A percentile compares a stretch with the other conserved stretches of the same genome.
Conservation (phyloP, 2,329 filamentous ascomycete species). For the Plectosphaerella plurivora region DNA sequence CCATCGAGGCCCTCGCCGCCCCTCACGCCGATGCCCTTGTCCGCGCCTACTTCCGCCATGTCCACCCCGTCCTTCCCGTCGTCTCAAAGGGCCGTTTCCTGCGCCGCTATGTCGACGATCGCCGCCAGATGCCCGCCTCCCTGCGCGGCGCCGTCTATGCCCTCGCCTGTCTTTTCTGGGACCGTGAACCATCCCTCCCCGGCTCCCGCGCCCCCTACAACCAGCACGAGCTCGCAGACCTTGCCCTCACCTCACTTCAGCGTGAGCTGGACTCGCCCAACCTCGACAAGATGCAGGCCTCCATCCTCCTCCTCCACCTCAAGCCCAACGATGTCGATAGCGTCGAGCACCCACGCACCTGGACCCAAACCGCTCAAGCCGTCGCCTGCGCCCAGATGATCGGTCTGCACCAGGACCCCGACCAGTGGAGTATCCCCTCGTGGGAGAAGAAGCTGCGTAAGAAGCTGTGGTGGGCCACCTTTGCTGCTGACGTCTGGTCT, state of each 20-base stretch:
- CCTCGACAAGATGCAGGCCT: constrained; percentile 40
- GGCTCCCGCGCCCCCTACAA: constrained; percentile 25
- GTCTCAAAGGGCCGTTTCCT: constrained; percentile 40
- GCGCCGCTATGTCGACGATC: constrained; percentile 29
- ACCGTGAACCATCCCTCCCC: constrained; percentile 24
- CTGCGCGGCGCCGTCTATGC: constrained; percentile 40
- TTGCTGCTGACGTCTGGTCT: constrained; percentile 38
- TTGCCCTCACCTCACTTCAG: constrained; percentile 35
- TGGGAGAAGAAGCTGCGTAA: constrained; percentile 38
- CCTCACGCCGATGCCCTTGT: constrained; percentile 35
- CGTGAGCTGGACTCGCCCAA: constrained; percentile 42
- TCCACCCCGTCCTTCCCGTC: constrained; percentile 38
- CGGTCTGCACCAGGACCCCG: constrained; percentile 38
- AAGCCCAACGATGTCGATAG: constrained; percentile 38
- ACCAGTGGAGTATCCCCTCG: constrained; percentile 32
- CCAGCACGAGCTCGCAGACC: constrained; percentile 45
- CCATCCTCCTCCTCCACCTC: constrained; percentile 38
- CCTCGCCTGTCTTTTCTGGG: constrained; percentile 37
- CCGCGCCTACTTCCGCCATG: constrained; percentile 38
- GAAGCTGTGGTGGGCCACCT: constrained; percentile 42
- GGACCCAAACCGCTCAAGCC: constrained; percentile 37
- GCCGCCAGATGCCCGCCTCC: constrained; percentile 34
- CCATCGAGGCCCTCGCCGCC: constrained; percentile 35
- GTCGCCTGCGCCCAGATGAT: constrained; percentile 40
- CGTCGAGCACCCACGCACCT: constrained; percentile 40